phyloP scores from a whole-genome alignment of 164 flowering plant genomes.

The Aristolochia californica region DNA sequence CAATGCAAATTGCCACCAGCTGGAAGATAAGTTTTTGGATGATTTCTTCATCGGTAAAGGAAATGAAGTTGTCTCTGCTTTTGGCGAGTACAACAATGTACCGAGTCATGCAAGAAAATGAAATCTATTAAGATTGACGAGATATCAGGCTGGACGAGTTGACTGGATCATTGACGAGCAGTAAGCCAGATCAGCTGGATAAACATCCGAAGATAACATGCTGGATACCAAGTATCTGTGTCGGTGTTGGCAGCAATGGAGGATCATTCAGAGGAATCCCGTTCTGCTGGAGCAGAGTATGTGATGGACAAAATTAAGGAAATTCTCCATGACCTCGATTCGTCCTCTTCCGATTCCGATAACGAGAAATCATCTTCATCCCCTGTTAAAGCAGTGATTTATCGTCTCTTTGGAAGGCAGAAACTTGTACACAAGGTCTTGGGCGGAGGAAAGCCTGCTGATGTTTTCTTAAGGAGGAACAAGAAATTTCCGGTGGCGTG shows the following conservation, averaged over 20 bases:
- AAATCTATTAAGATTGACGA: too few relatives aligned
- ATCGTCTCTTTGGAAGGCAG: conserved; percentile 64
- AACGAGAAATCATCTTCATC: conserved; percentile 26
- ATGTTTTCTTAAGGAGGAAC: conserved; percentile 90
- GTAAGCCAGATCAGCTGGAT: too few relatives aligned
- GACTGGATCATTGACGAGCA: too few relatives aligned
- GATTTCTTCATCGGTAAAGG: too few relatives aligned
- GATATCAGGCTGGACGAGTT: too few relatives aligned
- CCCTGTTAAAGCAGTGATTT: conserved; percentile 26
- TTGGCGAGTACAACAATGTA: too few relatives aligned
- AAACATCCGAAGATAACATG: too few relatives aligned
- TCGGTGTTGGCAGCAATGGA: conserved; percentile 10
- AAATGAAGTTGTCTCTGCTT: too few relatives aligned
- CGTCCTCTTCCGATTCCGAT: conserved; percentile 24
- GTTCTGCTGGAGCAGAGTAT: conserved; percentile 24
- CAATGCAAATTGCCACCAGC: too few relatives aligned
- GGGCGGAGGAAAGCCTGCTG: conserved; percentile 91
- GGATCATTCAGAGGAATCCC: conserved; percentile 13
- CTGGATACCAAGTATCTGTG: too few relatives aligned
- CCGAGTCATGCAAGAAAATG: too few relatives aligned
- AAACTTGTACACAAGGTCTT: conserved; percentile 64
- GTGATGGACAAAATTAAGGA: conserved; percentile 55
- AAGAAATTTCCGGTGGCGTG: conserved; percentile 69
- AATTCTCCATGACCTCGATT: conserved; percentile 38
- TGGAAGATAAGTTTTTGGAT: too few relatives aligned